Evolutionary conservation across 164 flowering plant genomes (phyloP).

Genomic region (Aristolochia californica): DNA sequence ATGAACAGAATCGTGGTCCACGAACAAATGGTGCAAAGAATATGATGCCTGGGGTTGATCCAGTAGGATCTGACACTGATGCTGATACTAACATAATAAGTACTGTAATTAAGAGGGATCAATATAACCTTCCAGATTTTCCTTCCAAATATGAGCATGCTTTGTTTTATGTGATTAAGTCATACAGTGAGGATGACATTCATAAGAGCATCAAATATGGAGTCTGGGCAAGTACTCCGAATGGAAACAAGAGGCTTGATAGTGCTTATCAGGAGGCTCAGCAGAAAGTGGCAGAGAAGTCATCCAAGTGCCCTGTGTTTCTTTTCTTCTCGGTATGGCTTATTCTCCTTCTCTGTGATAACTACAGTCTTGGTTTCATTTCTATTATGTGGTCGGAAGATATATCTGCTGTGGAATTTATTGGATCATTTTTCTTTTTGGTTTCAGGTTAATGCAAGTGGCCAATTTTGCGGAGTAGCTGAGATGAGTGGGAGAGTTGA

Average conservation of each 20-base stretch:
- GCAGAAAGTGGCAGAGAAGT: constrained; percentile 23
- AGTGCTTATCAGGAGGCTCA: constrained; percentile 56
- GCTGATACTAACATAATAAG: constrained; percentile 13
- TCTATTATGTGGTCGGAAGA: no score
- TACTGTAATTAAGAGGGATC: constrained; percentile 29
- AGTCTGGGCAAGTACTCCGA: constrained; percentile 82
- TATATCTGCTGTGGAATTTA: not conserved
- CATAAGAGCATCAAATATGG: constrained; percentile 77
- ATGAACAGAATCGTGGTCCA: constrained; percentile 51
- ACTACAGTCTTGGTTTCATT: no score
- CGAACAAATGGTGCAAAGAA: constrained; percentile 27
- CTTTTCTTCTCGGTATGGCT: constrained; percentile 67
- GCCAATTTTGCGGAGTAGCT: constrained; percentile 81
- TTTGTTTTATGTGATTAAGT: constrained; percentile 65
- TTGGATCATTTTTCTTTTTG: not conserved
- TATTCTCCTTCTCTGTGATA: no score
- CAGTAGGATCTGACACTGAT: constrained; percentile 13
- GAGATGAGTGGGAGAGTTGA: constrained; percentile 78
- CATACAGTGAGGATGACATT: constrained; percentile 77
- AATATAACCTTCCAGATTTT: constrained; percentile 47
- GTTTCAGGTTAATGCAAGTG: constrained; percentile 75
- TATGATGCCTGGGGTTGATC: constrained; percentile 14
- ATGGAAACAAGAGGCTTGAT: constrained; percentile 72
- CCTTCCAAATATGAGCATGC: constrained; percentile 45
- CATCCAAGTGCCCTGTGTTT: constrained; percentile 49